Base-by-base conservation (phyloP, 768 basidiomycete species). In the Auriculariales sp. region DNA sequence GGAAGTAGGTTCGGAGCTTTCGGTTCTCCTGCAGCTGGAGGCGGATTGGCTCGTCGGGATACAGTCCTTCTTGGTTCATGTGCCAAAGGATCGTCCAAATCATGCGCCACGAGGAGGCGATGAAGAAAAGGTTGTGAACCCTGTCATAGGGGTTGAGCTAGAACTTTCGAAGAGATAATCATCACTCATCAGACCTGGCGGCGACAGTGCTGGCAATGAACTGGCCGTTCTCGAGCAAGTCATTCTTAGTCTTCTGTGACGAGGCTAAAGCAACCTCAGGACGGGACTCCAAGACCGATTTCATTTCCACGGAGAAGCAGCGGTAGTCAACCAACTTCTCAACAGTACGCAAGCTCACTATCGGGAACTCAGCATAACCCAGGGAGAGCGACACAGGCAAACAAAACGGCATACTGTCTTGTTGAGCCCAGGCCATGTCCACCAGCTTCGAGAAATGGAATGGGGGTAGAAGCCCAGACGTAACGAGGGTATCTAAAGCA, bases 31-130 rank as follows among this genome's bases (percentile, higher is more conserved):
- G 68, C n/a, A 88, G 68, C 53, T 77, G 72, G 2, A 55, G 53
- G 50, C 77, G 76, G 50, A 78, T 65, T 28, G 66, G 70, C 27
- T 62, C 57, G 51, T 87, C 79, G 6, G 68, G 63, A 15, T 85
- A 54, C 28, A 79, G 81, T 11, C 68, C 64, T 15, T 71, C 64
- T n/a, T n/a, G n/a, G n/a, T 70, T 66, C 42, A 89, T 65, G 25
- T 74, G 68, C 47, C 69, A 69, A 49, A 90, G 65, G 28, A 68
- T 68, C 51, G 79, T 70, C 3, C 71, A 62, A n/a, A 84, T 77
- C 45, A 89, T 66, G 54, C 73, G 83, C 88, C 88, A 91, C 1
- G 77, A 81, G 14, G 84, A 78, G n/a, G 86, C 82, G 29, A 89
- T 69, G 74, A 83, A 76, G 62, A 86, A 88, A 6, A 77, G 63